Percentiles rank a stretch among this genome's conserved stretches.
These are phyloP conservation scores for Aaosphaeria pasadenensis DNA, from an alignment of 2,329 filamentous ascomycete species.

Conservation along the genomic window DNA sequence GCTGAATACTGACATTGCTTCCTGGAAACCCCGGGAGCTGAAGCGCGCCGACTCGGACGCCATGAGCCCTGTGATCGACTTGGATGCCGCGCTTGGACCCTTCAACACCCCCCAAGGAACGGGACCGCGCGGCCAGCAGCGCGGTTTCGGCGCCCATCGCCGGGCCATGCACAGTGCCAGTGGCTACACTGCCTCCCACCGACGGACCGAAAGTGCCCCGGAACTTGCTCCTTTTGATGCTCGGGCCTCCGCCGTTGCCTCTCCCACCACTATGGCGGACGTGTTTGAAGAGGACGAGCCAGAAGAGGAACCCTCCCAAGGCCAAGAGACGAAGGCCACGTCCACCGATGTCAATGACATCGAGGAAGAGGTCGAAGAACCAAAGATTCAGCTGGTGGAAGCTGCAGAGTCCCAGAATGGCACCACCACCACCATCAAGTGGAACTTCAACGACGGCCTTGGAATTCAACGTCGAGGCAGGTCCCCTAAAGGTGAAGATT, in stretches of 20 bases:
- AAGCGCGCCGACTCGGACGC: slow-evolving; percentile 52
- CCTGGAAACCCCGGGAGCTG: slow-evolving; percentile 36
- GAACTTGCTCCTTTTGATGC: slow-evolving; percentile 73
- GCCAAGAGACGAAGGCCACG: slow-evolving; percentile 5
- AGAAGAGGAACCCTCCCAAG: slow-evolving; percentile 40
- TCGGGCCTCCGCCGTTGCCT: slow-evolving; percentile 48
- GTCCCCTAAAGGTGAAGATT: slow-evolving; percentile 5
- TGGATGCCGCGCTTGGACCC: slow-evolving; percentile 88
- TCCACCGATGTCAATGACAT: slow-evolving; percentile 15
- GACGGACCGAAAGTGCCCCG: slow-evolving; percentile 76
- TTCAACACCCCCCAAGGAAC: slow-evolving; percentile 80
- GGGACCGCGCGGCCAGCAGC: slow-evolving; percentile 53
- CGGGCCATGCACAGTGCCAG: slow-evolving; percentile 74
- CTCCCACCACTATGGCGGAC: slow-evolving; percentile 75
- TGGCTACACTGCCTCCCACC: slow-evolving; percentile 73
- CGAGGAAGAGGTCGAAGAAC: slow-evolving; percentile 38
- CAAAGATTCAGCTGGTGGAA: slow-evolving; percentile 48
- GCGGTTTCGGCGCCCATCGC: slow-evolving; percentile 46
- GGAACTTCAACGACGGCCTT: slow-evolving; percentile 42
- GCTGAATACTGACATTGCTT: slow-evolving; percentile 32
- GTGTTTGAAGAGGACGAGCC: slow-evolving; percentile 80
- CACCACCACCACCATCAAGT: slow-evolving; percentile 38
- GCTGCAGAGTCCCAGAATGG: slow-evolving; percentile 38
- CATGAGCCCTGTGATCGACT: slow-evolving; percentile 79
- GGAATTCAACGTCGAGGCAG: slow-evolving; percentile 26